These are phyloP conservation scores for Phytopythium cucurbitacearum DNA, from an alignment of 352 stramenopile species.

Conservation along the genomic window DNA sequence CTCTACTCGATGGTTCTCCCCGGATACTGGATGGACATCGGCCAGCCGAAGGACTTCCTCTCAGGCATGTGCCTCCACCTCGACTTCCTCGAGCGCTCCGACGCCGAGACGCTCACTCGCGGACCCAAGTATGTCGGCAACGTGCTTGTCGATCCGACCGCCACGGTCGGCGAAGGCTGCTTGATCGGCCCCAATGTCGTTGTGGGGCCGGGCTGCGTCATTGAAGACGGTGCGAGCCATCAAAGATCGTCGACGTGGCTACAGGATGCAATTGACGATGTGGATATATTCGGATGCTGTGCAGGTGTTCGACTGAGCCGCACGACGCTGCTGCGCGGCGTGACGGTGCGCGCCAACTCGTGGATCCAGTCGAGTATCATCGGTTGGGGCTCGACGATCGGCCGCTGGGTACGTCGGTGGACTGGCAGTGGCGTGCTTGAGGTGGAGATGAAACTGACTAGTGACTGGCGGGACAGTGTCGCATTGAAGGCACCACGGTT, in stretches of 20 bases:
- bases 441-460: too few species aligned
- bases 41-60: conserved; percentile 88
- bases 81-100: conserved; percentile 56
- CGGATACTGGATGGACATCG: conserved; percentile 91
- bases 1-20: conserved; percentile 83
- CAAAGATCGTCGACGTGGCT: background rate
- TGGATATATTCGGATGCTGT: conserved; percentile 4
- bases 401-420: conserved; percentile 54
- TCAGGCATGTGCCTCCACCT: conserved; percentile 85
- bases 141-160: conserved; percentile 79
- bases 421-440: too few species aligned
- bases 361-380: conserved; percentile 89
- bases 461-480: conserved; percentile 33
- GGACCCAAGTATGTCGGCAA: conserved; percentile 80
- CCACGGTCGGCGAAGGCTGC: conserved; percentile 70
- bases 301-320: conserved; percentile 77
- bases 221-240: conserved; percentile 63
- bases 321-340: conserved; percentile 70
- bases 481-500: conserved; percentile 80
- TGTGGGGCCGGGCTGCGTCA: conserved; percentile 74
- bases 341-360: conserved; percentile 75
- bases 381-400: conserved; percentile 85
- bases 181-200: conserved; percentile 86
- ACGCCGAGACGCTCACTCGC: conserved; percentile 39
- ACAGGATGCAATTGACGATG: background rate